These are phyloP conservation scores for Posidonia oceanica DNA, from an alignment of 116 monocot species.

Conservation along the genomic window DNA sequence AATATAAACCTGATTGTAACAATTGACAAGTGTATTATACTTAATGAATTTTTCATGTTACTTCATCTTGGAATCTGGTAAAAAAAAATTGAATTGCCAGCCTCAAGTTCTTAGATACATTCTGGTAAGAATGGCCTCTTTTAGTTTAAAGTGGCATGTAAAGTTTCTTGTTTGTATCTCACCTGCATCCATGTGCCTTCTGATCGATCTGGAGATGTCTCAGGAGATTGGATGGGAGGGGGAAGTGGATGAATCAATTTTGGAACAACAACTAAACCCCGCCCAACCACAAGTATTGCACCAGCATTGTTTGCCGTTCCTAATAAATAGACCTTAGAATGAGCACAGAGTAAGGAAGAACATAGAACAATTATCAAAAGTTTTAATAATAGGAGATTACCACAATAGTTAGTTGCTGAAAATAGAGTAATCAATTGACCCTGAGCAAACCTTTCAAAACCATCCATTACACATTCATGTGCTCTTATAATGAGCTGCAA, in stretches of 20 bases:
- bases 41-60: background rate
- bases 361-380: background rate
- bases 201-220: conserved; percentile 77
- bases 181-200: conserved; percentile 99
- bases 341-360: background rate
- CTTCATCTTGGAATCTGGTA: background rate
- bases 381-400: conserved; percentile 23
- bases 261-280: conserved; percentile 91
- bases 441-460: conserved; percentile 97
- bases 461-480: conserved; percentile 99
- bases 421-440: conserved; percentile 98
- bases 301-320: conserved; percentile 98
- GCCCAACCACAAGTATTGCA: conserved; percentile 89
- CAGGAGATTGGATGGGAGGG: conserved; percentile 78
- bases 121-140: background rate
- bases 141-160: background rate
- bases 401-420: conserved; percentile 98
- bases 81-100: background rate
- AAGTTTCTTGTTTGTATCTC: background rate
- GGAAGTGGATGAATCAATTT: conserved; percentile 98
- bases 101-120: background rate
- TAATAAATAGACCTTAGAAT: conserved; percentile 9
- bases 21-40: background rate
- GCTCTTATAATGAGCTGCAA: conserved; percentile 95
- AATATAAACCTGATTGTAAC: background rate